A percentile compares a stretch with the other conserved stretches of the same genome.
Conservation (phyloP, 2,329 filamentous ascomycete species). For the Elsinoe arachidis region DNA sequence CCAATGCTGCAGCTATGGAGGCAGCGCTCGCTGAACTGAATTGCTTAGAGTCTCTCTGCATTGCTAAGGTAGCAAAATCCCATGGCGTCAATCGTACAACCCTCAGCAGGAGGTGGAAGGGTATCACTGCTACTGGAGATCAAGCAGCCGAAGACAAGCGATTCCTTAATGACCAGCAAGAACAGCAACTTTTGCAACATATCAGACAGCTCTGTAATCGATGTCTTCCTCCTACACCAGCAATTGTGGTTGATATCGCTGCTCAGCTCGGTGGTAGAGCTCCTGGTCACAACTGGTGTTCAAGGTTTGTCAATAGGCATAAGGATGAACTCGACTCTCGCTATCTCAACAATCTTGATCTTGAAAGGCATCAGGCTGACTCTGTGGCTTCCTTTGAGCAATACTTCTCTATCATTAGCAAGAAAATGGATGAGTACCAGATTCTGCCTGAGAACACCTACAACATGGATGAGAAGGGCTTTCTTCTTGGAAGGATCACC, state of each 20-base stretch:
- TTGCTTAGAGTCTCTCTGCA: neutral
- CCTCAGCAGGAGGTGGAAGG: neutral
- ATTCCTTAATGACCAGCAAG: neutral
- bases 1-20: neutral
- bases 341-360: constrained; percentile 11
- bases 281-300: constrained; percentile 3
- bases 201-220: too few species aligned
- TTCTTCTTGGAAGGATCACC: too few species aligned
- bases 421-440: too few species aligned
- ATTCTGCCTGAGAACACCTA: too few species aligned
- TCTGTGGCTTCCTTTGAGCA: constrained; percentile 11
- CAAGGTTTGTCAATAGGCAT: neutral
- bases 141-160: neutral
- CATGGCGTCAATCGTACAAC: neutral
- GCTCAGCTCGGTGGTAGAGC: neutral
- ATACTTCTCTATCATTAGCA: constrained; percentile 3
- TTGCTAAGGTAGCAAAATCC: neutral
- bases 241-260: too few species aligned
- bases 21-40: neutral
- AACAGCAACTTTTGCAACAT: too few species aligned
- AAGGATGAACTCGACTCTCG: neutral
- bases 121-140: neutral
- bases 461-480: too few species aligned
- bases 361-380: constrained; percentile 8
- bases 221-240: too few species aligned